Evolutionary conservation across 2,329 filamentous ascomycete species (phyloP).

Genomic region (Colletotrichum eremochloae): DNA sequence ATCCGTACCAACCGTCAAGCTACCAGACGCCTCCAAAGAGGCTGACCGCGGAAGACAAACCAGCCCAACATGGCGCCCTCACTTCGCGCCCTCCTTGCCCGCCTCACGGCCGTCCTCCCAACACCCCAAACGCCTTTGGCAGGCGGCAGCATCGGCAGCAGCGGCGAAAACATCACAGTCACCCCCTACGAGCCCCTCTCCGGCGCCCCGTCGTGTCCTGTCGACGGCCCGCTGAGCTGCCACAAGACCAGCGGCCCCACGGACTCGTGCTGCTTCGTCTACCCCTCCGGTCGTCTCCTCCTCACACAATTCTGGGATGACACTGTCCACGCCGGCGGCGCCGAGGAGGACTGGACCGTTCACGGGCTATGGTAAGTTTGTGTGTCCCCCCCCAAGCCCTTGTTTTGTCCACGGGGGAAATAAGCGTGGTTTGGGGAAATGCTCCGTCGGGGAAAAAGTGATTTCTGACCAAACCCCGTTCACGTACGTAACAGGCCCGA

Average conservation of each 20-base stretch:
- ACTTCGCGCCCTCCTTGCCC: slow-evolving; percentile 16
- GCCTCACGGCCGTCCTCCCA: slow-evolving; percentile 20
- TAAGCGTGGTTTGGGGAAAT: background rate
- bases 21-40: too few species aligned
- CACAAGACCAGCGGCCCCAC: slow-evolving; percentile 53
- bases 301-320: slow-evolving; percentile 61
- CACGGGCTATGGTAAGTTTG: slow-evolving; percentile 58
- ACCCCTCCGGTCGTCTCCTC: slow-evolving; percentile 57
- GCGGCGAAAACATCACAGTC: slow-evolving; percentile 23
- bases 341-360: slow-evolving; percentile 59
- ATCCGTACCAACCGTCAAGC: background rate
- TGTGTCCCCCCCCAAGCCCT: background rate
- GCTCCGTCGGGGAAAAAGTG: background rate
- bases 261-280: slow-evolving; percentile 58
- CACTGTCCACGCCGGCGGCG: slow-evolving; percentile 54
- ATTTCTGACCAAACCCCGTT: background rate
- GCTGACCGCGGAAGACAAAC: background rate
- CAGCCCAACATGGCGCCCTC: slow-evolving; percentile 19
- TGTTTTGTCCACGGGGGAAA: background rate
- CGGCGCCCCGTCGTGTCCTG: slow-evolving; percentile 55
- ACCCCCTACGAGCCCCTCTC: slow-evolving; percentile 53
- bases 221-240: slow-evolving; percentile 58
- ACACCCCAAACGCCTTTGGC: slow-evolving; percentile 14
- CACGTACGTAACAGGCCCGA: slow-evolving; percentile 52
- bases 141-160: background rate